Evolutionary conservation across 148 eudicot genomes (phyloP).

Genomic region (Simmondsia chinensis): DNA sequence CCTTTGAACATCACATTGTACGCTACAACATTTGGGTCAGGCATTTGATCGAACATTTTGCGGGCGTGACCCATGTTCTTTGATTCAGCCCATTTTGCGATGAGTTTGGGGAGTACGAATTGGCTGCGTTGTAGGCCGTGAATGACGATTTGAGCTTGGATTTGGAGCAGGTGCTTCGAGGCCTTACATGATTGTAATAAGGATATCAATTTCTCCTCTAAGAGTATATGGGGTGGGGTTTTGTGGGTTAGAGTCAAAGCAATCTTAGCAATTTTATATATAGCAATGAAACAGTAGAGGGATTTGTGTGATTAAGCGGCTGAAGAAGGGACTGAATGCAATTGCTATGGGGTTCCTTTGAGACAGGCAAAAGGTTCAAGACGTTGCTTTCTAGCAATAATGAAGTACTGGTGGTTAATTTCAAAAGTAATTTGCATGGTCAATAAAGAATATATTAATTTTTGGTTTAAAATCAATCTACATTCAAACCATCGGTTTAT

Average conservation of each 20-base stretch:
- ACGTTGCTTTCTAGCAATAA: too few relatives aligned
- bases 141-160: conserved; percentile 42
- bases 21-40: conserved; percentile 25
- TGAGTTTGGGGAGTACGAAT: conserved; percentile 34
- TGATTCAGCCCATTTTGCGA: conserved; percentile 17
- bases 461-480: too few relatives aligned
- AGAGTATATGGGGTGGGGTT: conserved; percentile 17
- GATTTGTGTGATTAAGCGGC: too few relatives aligned
- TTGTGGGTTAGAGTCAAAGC: conserved; percentile 19
- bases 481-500: too few relatives aligned
- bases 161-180: conserved; percentile 29
- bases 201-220: conserved; percentile 43
- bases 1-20: conserved; percentile 63
- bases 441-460: too few relatives aligned
- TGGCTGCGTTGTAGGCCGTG: conserved; percentile 28
- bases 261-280: too few relatives aligned
- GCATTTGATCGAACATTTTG: conserved; percentile 46
- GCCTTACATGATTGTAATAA: conserved; percentile 53
- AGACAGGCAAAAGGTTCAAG: too few relatives aligned
- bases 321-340: too few relatives aligned
- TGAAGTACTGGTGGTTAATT: too few relatives aligned
- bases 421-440: too few relatives aligned
- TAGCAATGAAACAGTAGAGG: too few relatives aligned
- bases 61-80: conserved; percentile 34
- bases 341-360: too few relatives aligned